Percentiles rank a stretch among this genome's conserved stretches.
Evolutionary conservation across 352 stramenopile genomes (phyloP).

Genomic region (Phytophthora crassamura): DNA sequence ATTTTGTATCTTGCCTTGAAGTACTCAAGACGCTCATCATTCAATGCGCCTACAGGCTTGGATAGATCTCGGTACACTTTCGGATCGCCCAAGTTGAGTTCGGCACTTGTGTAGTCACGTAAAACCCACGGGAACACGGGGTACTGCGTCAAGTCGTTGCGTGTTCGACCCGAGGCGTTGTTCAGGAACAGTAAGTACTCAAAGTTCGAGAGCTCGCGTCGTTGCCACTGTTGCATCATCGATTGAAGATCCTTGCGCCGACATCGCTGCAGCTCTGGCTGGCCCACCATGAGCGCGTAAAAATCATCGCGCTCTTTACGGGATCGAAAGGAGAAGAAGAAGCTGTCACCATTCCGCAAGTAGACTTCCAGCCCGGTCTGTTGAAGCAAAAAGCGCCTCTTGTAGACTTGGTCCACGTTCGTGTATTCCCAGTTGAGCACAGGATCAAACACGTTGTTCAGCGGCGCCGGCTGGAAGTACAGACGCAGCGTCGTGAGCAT

Average conservation of each 20-base stretch:
- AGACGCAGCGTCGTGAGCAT: constrained; percentile 80
- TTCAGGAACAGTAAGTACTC: constrained; percentile 91
- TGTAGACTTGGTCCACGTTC: constrained; percentile 82
- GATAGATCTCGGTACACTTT: constrained; percentile 91
- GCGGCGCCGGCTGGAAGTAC: constrained; percentile 92
- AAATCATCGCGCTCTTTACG: constrained; percentile 75
- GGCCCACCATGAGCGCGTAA: constrained; percentile 67
- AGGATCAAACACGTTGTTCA: constrained; percentile 93
- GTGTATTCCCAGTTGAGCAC: constrained; percentile 87
- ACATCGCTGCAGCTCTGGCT: constrained; percentile 58
- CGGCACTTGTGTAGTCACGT: constrained; percentile 81
- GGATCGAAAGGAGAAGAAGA: constrained; percentile 86
- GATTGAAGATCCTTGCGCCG: constrained; percentile 52
- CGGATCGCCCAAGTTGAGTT: constrained; percentile 82
- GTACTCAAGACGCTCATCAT: constrained; percentile 84
- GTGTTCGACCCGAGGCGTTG: constrained; percentile 76
- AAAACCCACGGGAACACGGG: constrained; percentile 97
- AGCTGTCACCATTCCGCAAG: constrained; percentile 67
- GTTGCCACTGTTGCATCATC: constrained; percentile 80
- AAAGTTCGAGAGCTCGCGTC: constrained; percentile 93
- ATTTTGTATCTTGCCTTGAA: constrained; percentile 90
- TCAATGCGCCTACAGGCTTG: constrained; percentile 95
- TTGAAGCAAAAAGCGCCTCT: constrained; percentile 87
- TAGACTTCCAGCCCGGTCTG: constrained; percentile 91
- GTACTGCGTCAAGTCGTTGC: constrained; percentile 94